Evolutionary conservation across 768 basidiomycete species (phyloP), one percentile per base, ranked within the genome.

Genomic region (Tricholoma flavovirens): DNA sequence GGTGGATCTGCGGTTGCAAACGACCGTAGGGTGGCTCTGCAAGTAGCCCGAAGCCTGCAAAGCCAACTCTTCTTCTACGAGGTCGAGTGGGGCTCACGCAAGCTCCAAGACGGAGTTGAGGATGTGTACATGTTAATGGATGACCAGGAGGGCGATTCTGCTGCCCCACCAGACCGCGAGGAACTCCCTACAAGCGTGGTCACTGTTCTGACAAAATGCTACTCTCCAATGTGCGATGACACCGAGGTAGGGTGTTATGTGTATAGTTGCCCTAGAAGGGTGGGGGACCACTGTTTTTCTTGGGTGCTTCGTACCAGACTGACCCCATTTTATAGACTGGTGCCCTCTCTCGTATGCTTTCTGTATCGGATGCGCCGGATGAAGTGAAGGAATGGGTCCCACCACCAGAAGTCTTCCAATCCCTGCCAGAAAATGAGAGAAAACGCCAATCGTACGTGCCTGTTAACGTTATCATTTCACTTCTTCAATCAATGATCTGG

Each of bases 111-210:
- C 63, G 87, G 90, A 1, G 90, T 96, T 2, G 94, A 96, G 64
- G 93, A 96, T 62, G 94, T 97, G 2, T 98, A 90, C 70, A 90
- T 90, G 82, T 96, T 98, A 71, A 74, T 93, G 69, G 93, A 93
- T 56, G 94, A 97, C 57, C 79, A 81, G 45, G 87, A 87, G 54
- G 85, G 86, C 33, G 67, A 69, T 22, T 79, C 82, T 1, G 85
- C 84, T 55, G 68, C 75, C 1, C 76, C 75, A 9, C 52, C 38
- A 12, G 52, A 53, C 5, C 74, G 80, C 53, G 83, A 86, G 63
- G 83, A 80, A 58, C 66, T 96, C 5, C 93, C 93, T 4, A 94
- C 91, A 0, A 93, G 90, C 2, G 88, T 99, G 2, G 79, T 94
- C 59, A 96, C 93, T 1, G 78, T 87, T 63, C 72, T 97, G 56